A percentile compares a stretch with the other conserved stretches of the same genome.
These are phyloP conservation scores for Viola odorata DNA, from an alignment of 345 rosid genomes.

Conservation along the genomic window DNA sequence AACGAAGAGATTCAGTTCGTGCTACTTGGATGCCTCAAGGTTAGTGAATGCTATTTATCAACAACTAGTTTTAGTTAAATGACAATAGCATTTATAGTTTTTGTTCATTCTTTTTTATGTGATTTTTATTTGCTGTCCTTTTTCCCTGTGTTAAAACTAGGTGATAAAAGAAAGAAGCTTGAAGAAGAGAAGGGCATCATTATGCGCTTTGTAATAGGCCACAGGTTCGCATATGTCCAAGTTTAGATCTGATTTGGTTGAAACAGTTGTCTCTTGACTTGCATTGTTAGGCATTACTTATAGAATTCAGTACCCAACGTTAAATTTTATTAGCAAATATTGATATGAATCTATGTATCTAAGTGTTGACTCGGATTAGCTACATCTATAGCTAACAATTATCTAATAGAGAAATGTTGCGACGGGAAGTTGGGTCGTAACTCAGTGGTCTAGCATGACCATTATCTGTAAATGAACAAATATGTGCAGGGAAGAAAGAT, in stretches of 20 bases:
- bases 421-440: too few species aligned
- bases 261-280: neutral
- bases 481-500: too few species aligned
- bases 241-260: constrained; percentile 1
- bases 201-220: constrained; percentile 93
- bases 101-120: neutral
- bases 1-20: constrained; percentile 91
- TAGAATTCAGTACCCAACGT: neutral
- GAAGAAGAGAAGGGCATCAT: constrained; percentile 98
- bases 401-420: too few species aligned
- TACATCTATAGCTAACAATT: too few species aligned
- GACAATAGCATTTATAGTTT: neutral
- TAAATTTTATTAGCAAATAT: too few species aligned
- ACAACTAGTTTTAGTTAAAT: neutral
- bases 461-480: too few species aligned
- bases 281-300: neutral
- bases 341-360: too few species aligned
- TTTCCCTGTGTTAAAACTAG: constrained; percentile 28
- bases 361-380: too few species aligned
- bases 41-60: constrained; percentile 24
- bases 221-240: constrained; percentile 48
- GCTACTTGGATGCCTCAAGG: constrained; percentile 99
- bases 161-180: constrained; percentile 74
- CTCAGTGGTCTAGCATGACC: too few species aligned
- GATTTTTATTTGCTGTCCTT: neutral